Percentiles rank a stretch among this genome's conserved stretches.
Conservation (phyloP, 2,329 filamentous ascomycete genomes). For the Aspergillus tubingensis region DNA sequence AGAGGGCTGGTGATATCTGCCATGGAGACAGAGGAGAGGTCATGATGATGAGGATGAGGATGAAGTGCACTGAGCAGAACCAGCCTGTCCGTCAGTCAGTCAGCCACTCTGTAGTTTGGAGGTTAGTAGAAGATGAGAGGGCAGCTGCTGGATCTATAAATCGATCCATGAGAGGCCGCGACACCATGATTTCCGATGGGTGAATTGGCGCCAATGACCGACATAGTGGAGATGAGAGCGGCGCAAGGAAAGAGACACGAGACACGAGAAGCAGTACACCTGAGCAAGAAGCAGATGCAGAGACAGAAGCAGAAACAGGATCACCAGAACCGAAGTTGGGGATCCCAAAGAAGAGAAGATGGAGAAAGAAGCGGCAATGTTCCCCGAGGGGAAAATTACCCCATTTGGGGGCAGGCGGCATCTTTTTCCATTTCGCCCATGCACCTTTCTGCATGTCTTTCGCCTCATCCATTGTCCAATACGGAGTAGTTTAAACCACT, state of each 20-base stretch:
- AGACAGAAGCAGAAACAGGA: not conserved
- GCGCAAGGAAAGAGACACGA: no score
- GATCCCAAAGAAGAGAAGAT: not conserved
- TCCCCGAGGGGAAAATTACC: slow-evolving; percentile 9
- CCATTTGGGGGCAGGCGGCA: slow-evolving; percentile 14
- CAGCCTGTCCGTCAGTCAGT: not conserved
- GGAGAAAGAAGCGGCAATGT: slow-evolving; percentile 10
- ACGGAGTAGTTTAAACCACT: no score
- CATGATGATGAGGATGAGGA: slow-evolving; percentile 2
- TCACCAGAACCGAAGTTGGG: not conserved
- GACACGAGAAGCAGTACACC: no score
- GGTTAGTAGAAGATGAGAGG: not conserved
- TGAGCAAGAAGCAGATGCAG: no score
- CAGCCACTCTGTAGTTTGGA: no score
- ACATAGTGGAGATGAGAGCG: not conserved
- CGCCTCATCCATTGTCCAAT: no score
- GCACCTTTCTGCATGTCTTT: not conserved
- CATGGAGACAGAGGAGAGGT: slow-evolving; percentile 4
- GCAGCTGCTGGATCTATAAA: not conserved
- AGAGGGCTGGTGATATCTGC: slow-evolving; percentile 20
- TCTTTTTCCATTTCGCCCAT: slow-evolving; percentile 12
- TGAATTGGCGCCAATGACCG: not conserved
- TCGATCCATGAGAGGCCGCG: no score
- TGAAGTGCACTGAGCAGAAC: not conserved
- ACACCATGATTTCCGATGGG: no score